These are phyloP conservation scores for Colletotrichum endophyticum DNA, from an alignment of 2,329 filamentous ascomycete species.

Conservation along the genomic window DNA sequence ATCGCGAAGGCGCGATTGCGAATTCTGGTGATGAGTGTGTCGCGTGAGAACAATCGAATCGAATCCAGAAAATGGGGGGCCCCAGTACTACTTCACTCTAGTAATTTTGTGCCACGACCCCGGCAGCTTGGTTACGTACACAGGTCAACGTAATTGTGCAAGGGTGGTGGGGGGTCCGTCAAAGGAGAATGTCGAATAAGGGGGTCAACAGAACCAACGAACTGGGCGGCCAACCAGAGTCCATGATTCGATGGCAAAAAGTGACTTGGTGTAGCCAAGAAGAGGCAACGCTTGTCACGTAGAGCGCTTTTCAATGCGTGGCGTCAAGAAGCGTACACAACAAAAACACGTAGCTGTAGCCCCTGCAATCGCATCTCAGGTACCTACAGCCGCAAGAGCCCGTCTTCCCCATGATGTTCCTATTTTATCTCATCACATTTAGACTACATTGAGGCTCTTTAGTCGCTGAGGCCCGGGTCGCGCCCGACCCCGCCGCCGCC, in stretches of 20 bases:
- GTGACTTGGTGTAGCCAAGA: too few species aligned
- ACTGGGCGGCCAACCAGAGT: not conserved
- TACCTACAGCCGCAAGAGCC: not conserved
- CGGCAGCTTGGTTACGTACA: too few species aligned
- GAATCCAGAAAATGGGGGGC: not conserved
- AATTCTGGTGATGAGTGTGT: not conserved
- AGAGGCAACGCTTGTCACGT: too few species aligned
- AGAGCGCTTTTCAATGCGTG: too few species aligned
- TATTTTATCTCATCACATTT: not conserved
- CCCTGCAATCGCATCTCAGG: not conserved
- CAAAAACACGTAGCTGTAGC: not conserved
- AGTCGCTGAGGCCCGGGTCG: not conserved
- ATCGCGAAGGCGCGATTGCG: not conserved
- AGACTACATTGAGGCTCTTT: not conserved
- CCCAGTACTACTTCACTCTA: not conserved
- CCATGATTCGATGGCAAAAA: too few species aligned
- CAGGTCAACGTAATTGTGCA: not conserved
- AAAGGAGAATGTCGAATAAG: not conserved
- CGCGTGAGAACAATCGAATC: not conserved
- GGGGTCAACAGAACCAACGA: not conserved
- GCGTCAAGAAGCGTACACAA: not conserved
- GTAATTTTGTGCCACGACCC: not conserved
- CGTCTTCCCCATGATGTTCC: not conserved
- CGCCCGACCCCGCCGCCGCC: too few species aligned
- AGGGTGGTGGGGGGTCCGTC: not conserved